These are phyloP conservation scores for Lodderomyces pseudojiufengensis DNA, from an alignment of 1,139 yeast genomes.

Conservation along the genomic window DNA sequence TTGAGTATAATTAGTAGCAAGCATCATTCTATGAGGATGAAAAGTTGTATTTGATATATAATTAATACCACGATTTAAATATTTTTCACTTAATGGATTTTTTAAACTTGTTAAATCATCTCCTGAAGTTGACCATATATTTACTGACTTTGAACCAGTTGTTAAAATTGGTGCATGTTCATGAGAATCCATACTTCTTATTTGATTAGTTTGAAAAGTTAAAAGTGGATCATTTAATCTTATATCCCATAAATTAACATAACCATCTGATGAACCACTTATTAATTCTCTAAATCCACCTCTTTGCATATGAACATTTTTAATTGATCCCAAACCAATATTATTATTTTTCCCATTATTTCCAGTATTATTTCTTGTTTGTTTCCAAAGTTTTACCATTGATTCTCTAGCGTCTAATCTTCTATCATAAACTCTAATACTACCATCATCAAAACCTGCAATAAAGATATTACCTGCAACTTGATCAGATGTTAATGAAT, in stretches of 20 bases:
- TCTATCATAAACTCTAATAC: slow-evolving; percentile 85
- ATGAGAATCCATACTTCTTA: slow-evolving; percentile 78
- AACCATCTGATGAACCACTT: slow-evolving; percentile 80
- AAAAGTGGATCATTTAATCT: slow-evolving; percentile 69
- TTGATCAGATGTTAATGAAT: slow-evolving; percentile 90
- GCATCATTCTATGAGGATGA: slow-evolving; percentile 94
- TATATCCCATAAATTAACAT: slow-evolving; percentile 87
- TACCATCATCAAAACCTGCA: slow-evolving; percentile 94
- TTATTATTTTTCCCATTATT: slow-evolving; percentile 10
- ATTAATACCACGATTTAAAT: slow-evolving; percentile 43
- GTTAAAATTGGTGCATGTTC: slow-evolving; percentile 95
- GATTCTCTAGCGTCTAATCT: slow-evolving; percentile 82
- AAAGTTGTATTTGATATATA: slow-evolving; percentile 67
- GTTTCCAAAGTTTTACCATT: slow-evolving; percentile 78
- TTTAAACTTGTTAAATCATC: slow-evolving; percentile 61
- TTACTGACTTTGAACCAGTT: slow-evolving; percentile 79
- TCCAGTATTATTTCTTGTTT: slow-evolving; percentile 24
- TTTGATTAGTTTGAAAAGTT: slow-evolving; percentile 52
- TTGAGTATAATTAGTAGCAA: slow-evolving; percentile 82
- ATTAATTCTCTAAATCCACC: slow-evolving; percentile 92
- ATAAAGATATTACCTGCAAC: slow-evolving; percentile 89
- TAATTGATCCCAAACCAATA: slow-evolving; percentile 49
- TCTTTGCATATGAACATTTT: slow-evolving; percentile 90
- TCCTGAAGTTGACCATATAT: slow-evolving; percentile 86
- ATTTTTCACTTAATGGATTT: slow-evolving; percentile 44